A percentile compares a stretch with the other conserved stretches of the same genome.
phyloP scores from a whole-genome alignment of 1,284 basidiomycete genomes.

The Cutaneotrichosporon curvatum region DNA sequence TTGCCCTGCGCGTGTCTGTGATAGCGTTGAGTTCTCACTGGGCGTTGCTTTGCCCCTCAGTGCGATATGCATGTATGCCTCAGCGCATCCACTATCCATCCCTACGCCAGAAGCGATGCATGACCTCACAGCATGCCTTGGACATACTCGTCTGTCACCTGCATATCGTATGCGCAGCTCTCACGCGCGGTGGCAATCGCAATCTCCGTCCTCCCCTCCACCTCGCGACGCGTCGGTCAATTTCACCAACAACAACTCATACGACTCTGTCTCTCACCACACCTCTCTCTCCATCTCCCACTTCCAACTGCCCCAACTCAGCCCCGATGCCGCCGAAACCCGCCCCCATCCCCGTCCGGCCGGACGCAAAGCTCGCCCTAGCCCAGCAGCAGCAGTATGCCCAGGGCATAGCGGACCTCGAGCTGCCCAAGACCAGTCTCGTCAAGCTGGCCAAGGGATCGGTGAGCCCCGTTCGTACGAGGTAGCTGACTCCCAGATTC shows the following conservation, averaged over 20 bases:
- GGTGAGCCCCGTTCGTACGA: conserved; percentile 45
- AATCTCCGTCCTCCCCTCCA: too few relatives aligned
- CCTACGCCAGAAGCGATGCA: too few relatives aligned
- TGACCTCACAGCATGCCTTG: too few relatives aligned
- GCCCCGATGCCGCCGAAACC: conserved; percentile 4
- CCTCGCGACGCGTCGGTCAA: too few relatives aligned
- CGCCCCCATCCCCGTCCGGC: conserved; percentile 1
- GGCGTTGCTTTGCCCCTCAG: too few relatives aligned
- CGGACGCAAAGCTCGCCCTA: not conserved
- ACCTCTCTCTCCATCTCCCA: not conserved
- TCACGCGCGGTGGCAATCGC: too few relatives aligned
- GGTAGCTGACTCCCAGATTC: conserved; percentile 53
- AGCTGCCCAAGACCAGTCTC: conserved; percentile 71
- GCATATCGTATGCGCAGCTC: too few relatives aligned
- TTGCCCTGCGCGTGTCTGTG: too few relatives aligned
- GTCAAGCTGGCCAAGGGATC: conserved; percentile 70
- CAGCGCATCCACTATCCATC: too few relatives aligned
- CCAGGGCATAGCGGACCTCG: conserved; percentile 64
- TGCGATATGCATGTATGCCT: too few relatives aligned
- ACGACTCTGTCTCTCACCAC: not conserved
- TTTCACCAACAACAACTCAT: not conserved
- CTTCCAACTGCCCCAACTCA: not conserved
- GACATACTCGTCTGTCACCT: too few relatives aligned
- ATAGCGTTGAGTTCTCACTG: too few relatives aligned
- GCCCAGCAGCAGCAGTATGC: conserved; percentile 30